A percentile compares a stretch with the other conserved stretches of the same genome.
Evolutionary conservation across 331 rosid genomes (phyloP).

Genomic region (Cydonia oblonga): DNA sequence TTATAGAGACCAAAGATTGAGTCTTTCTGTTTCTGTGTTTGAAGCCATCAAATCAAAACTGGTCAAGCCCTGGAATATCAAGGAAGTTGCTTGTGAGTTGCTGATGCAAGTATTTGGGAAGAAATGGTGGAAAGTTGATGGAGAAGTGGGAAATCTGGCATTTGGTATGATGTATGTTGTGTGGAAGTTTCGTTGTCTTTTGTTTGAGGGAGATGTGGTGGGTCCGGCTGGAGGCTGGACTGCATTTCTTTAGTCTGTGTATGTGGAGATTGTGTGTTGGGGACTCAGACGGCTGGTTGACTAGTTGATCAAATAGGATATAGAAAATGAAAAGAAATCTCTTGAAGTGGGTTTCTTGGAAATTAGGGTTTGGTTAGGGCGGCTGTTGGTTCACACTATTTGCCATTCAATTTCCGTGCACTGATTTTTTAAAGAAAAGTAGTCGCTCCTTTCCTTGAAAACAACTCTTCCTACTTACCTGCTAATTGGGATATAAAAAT

Average conservation of each 20-base stretch:
- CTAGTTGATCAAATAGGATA: neutral
- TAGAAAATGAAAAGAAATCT: neutral
- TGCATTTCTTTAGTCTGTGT: neutral
- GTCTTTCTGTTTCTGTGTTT: constrained; percentile 5
- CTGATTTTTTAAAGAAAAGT: neutral
- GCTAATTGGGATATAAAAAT: neutral
- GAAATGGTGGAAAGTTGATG: neutral
- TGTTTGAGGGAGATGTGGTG: neutral
- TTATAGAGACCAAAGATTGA: neutral
- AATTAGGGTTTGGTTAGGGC: neutral
- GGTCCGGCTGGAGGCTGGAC: constrained; percentile 1
- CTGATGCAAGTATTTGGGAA: neutral
- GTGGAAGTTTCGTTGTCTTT: neutral
- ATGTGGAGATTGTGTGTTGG: neutral
- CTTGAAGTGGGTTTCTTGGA: neutral
- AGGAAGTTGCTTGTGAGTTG: neutral
- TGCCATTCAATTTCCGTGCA: constrained; percentile 4
- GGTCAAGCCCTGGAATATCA: neutral
- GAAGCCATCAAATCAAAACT: neutral
- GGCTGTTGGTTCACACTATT: neutral
- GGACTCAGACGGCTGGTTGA: neutral
- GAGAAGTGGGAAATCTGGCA: neutral
- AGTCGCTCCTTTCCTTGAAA: neutral
- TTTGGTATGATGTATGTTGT: neutral
- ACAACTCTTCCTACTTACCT: neutral